Evolutionary conservation across 140 eudicot species (phyloP), one percentile per base, ranked within the genome.

Genomic region (Senecio squalidus): DNA sequence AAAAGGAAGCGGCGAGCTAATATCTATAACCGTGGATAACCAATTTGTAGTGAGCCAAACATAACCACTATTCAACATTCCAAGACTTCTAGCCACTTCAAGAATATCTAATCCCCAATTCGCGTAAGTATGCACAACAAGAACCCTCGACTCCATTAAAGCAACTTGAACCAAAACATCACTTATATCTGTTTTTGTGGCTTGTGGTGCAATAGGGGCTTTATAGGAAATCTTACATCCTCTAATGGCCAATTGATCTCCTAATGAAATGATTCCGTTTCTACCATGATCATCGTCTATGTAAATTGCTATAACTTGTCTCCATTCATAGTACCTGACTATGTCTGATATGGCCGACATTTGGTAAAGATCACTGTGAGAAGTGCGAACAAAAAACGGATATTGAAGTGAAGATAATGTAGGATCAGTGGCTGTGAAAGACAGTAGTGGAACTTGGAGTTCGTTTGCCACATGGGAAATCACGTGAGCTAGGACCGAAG

Each of bases 31-130:
- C 24, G 88, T 68, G 0, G 95, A 66, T 14, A 90, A 82, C 97
- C 97, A 90, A 71, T 76, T 73, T 0, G 97, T 85, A 13, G 95
- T 62, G 2, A 90, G 71, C 97, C 97, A 90, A 45, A 85, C 97
- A 27, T 75, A 85, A 38, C 95, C 97, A 9, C 27, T 74, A 14
- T 68, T 77, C 75, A 82, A 33, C 95, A 89, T 89, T 15, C 71
- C 73, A 49, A 89, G 77, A 71, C 51, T 52, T 16, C 65, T 75
- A 40, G 97, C 95, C 60, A 74, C 67, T 2, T 73, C 60, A 24
- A 89, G 74, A 9, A 89, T 46, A 38, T 75, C 79, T 6, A 78
- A 33, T 34, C 97, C 97, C 62, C 24, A 65, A 11, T 25, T 48
- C 3, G 85, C 53, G 16, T 80, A 77, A 57, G 86, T 70, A 22